Conservation (phyloP, 768 basidiomycete genomes). For the Lactarius vividus region DNA sequence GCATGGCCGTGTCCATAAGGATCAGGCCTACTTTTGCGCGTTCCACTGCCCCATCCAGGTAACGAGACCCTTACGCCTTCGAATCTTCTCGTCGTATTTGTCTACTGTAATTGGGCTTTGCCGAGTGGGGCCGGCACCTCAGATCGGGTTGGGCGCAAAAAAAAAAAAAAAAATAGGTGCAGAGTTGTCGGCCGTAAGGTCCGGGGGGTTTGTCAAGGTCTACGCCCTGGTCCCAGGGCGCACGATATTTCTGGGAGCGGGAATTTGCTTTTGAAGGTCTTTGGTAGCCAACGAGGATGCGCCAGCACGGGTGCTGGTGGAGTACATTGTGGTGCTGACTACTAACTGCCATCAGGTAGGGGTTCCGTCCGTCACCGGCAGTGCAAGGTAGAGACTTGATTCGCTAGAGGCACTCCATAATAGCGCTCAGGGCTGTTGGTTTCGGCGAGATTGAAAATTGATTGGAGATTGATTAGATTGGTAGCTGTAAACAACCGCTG, state of each 20-base stretch:
- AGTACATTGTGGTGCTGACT: not conserved
- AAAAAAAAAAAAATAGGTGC: not conserved
- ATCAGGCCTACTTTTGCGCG: not conserved
- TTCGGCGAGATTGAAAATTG: not conserved
- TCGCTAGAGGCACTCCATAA: not conserved
- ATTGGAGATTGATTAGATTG: slow-evolving; percentile 12
- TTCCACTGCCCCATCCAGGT: not conserved
- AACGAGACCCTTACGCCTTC: not conserved
- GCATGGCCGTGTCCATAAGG: not conserved
- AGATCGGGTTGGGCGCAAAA: not conserved
- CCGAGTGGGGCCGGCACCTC: not conserved
- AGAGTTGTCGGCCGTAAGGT: slow-evolving; percentile 3
- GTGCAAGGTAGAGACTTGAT: not conserved
- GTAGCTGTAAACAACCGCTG: not conserved
- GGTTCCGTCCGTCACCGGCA: not conserved
- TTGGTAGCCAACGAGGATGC: slow-evolving; percentile 1
- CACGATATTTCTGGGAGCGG: not conserved
- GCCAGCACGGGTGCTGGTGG: slow-evolving; percentile 5
- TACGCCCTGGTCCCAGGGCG: slow-evolving; percentile 5
- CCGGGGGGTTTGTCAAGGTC: not conserved
- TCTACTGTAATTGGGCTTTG: not conserved
- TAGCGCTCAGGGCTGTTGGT: slow-evolving; percentile 5
- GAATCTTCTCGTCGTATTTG: not conserved
- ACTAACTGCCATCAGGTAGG: slow-evolving; percentile 5
- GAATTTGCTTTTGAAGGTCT: not conserved